Evolutionary conservation across 1,139 yeast species (phyloP).

Genomic region (Zygosaccharomyces sapae): DNA sequence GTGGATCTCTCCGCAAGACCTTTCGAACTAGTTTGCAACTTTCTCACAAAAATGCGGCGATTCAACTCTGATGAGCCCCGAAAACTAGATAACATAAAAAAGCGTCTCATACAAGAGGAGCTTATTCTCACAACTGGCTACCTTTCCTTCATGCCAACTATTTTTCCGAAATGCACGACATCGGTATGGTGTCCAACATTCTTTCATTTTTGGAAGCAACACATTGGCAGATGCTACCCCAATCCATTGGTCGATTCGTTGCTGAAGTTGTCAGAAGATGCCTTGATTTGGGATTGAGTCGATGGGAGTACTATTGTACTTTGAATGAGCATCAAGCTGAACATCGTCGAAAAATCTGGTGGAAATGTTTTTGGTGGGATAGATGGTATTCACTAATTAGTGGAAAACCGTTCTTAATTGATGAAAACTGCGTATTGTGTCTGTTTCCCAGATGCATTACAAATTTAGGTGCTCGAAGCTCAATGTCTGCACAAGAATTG

Average conservation of each 20-base stretch:
- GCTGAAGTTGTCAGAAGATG: constrained; percentile 5
- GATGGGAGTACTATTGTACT: constrained; percentile 22
- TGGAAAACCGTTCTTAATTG: constrained; percentile 16
- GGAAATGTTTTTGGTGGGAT: constrained; percentile 29
- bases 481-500: constrained; percentile 13
- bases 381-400: constrained; percentile 16
- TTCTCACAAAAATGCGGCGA: background rate
- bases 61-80: background rate
- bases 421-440: constrained; percentile 9
- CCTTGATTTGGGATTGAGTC: constrained; percentile 15
- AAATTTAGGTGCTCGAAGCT: constrained; percentile 12
- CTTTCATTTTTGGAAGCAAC: constrained; percentile 4
- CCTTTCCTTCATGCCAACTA: constrained; percentile 2
- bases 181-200: background rate
- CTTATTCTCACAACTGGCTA: background rate
- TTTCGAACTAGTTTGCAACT: background rate
- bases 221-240: constrained; percentile 7
- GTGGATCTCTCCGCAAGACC: background rate
- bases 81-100: background rate
- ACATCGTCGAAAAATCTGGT: constrained; percentile 23
- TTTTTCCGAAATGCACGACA: constrained; percentile 9
- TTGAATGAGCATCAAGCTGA: constrained; percentile 21
- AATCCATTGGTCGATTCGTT: constrained; percentile 8
- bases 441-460: constrained; percentile 16
- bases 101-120: background rate